Conservation (phyloP, 2,329 filamentous ascomycete species). For the Meredithiella fracta region DNA sequence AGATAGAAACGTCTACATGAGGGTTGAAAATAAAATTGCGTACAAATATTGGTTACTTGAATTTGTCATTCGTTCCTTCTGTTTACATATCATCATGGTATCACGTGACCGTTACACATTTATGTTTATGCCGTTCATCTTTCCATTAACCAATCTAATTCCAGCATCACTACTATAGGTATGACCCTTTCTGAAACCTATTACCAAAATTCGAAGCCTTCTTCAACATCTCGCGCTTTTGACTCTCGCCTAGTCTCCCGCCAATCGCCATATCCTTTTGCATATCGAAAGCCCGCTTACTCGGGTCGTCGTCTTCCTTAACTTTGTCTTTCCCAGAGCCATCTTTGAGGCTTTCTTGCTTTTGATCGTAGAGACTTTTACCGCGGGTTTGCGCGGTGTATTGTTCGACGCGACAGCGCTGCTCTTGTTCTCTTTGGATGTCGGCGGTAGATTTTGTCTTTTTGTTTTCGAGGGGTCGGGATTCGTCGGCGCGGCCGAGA, state of each 20-base stretch:
- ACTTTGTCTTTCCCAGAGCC: constrained; percentile 17
- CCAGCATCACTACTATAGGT: constrained; percentile 24
- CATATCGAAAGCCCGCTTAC: constrained; percentile 70
- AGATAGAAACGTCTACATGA: no score
- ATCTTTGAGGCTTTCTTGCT: constrained; percentile 23
- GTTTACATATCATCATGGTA: not conserved
- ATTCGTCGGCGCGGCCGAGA: constrained; percentile 46
- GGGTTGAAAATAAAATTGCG: no score
- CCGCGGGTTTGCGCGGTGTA: constrained; percentile 38
- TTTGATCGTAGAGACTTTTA: constrained; percentile 43
- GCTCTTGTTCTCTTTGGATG: constrained; percentile 43
- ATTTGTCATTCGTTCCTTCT: not conserved
- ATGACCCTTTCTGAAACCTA: constrained; percentile 63
- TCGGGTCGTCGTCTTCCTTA: constrained; percentile 76
- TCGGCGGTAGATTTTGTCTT: constrained; percentile 19
- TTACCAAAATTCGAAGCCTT: constrained; percentile 69
- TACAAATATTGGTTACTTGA: not conserved
- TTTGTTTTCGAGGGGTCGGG: constrained; percentile 19
- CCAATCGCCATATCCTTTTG: constrained; percentile 86
- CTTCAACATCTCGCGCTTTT: constrained; percentile 63
- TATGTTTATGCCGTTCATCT: not conserved
- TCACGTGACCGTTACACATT: not conserved
- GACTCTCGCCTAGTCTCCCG: constrained; percentile 51
- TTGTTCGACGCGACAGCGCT: constrained; percentile 29
- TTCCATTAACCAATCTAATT: not conserved